These are phyloP conservation scores for Kregervanrija fluxuum DNA, from an alignment of 805 yeast genomes.

Conservation along the genomic window DNA sequence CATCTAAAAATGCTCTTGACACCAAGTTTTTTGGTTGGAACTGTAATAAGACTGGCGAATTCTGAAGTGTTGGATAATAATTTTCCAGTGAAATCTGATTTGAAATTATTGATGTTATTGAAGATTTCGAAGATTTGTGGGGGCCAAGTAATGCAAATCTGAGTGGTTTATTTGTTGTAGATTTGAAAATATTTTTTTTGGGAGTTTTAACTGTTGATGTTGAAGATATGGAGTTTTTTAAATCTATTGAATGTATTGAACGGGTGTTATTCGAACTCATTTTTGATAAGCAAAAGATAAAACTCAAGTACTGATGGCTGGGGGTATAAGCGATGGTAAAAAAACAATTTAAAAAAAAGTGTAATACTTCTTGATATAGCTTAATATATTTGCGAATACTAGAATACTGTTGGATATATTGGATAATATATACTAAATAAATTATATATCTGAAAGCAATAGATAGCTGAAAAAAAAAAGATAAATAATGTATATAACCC, in stretches of 20 bases:
- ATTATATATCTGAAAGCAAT: too few species aligned
- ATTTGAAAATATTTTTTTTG: constrained; percentile 18
- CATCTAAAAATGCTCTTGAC: constrained; percentile 40
- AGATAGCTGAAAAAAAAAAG: too few species aligned
- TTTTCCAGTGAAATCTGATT: constrained; percentile 41
- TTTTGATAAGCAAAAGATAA: too few species aligned
- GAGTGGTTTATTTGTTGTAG: constrained; percentile 25
- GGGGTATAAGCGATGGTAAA: too few species aligned
- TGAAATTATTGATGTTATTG: constrained; percentile 24
- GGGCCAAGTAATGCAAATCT: constrained; percentile 28
- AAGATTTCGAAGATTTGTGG: constrained; percentile 25
- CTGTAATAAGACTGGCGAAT: constrained; percentile 51
- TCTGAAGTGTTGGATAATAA: constrained; percentile 65
- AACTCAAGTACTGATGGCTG: too few species aligned
- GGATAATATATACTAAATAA: too few species aligned
- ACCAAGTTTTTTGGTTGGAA: constrained; percentile 36
- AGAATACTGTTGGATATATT: too few species aligned
- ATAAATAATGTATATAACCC: too few species aligned
- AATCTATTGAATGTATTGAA: neutral
- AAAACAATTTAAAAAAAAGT: too few species aligned
- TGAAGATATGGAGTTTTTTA: neutral
- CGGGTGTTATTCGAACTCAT: neutral
- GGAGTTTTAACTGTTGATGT: constrained; percentile 1
- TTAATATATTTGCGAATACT: too few species aligned
- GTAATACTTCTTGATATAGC: too few species aligned